Evolutionary conservation across 31 red algal species (phyloP), one percentile per base, ranked within the genome.

Genomic region (Asparagopsis taxiformis): DNA sequence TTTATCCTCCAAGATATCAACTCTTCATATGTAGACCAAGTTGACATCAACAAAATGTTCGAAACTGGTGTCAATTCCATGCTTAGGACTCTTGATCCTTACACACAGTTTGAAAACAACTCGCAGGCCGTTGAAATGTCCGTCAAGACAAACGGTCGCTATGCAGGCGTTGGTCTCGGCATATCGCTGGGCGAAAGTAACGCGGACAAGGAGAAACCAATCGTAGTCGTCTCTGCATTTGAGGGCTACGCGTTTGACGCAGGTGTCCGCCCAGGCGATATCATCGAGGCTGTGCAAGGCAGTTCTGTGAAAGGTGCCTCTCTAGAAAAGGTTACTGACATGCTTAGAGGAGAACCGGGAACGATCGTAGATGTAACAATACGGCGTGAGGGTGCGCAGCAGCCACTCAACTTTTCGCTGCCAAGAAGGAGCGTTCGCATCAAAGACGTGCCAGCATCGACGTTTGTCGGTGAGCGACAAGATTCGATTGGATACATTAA

Each of bases 221-320:
- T 94, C 24, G 59, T 91, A 0, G 87, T 99, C 24, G 70, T 99
- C 8, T 91, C 86, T 7, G 91, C 96, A 3, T 99, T 99, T 75
- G 96, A 99, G 49, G 90, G 96, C 3, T 99, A 99, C 67, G 91
- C 96, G 3, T 99, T 87, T 57, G 96, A 99, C 61, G 77, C 80
- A 17, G 96, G 96, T 21, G 65, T 99, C 8, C 87, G 96, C 9
- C 86, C 87, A n/a, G 96, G 96, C 15, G 96, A 99, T 62, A 60
- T 84, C 16, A 74, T 99, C 52, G 62, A 74, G 30, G 32, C 23
- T 31, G 87, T 99, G 31, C 73, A 82, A 29, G 91, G 85, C 7
- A 51, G 28, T 55, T 34, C 54, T 38, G 88, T 99, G 10, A 43
- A 35, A 1, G 91, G 80, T 13, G 58, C 59, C 49, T 75, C 79